A percentile compares a stretch with the other conserved stretches of the same genome.
Conservation (phyloP, 1,284 basidiomycete genomes). For the Papiliotrema flavescens region DNA sequence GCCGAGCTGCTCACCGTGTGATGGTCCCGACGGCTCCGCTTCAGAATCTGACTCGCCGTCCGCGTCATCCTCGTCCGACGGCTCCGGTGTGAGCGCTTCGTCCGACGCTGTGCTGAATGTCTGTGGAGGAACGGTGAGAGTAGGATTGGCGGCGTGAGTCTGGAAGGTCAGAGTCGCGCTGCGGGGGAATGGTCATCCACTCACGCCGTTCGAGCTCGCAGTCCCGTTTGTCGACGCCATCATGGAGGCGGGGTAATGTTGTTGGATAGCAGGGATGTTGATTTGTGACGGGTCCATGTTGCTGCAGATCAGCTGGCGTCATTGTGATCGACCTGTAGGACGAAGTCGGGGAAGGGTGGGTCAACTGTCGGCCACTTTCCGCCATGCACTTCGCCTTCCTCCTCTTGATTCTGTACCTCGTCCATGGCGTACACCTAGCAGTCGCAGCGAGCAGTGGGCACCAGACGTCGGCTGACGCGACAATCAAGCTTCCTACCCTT, state of each 20-base stretch:
- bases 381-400: too few relatives aligned
- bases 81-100: constrained; percentile 26
- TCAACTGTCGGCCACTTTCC: too few relatives aligned
- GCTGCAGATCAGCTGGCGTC: neutral
- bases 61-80: constrained; percentile 13
- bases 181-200: neutral
- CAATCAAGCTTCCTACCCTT: too few relatives aligned
- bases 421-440: too few relatives aligned
- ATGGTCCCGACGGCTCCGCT: neutral
- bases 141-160: constrained; percentile 1
- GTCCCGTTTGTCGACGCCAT: constrained; percentile 6
- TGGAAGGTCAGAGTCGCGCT: neutral
- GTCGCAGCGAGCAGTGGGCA: too few relatives aligned
- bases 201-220: too few relatives aligned
- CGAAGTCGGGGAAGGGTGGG: too few relatives aligned
- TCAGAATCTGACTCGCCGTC: constrained; percentile 9
- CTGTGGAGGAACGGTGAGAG: constrained; percentile 12
- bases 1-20: neutral
- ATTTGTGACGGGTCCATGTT: constrained; percentile 1
- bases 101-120: constrained; percentile 5
- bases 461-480: too few relatives aligned
- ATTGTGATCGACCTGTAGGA: neutral
- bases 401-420: too few relatives aligned
- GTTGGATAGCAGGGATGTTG: constrained; percentile 8
- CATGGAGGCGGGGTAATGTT: constrained; percentile 24